Evolutionary conservation across 2,329 filamentous ascomycete species (phyloP).

Genomic region (Pseudogymnoascus sp.): DNA sequence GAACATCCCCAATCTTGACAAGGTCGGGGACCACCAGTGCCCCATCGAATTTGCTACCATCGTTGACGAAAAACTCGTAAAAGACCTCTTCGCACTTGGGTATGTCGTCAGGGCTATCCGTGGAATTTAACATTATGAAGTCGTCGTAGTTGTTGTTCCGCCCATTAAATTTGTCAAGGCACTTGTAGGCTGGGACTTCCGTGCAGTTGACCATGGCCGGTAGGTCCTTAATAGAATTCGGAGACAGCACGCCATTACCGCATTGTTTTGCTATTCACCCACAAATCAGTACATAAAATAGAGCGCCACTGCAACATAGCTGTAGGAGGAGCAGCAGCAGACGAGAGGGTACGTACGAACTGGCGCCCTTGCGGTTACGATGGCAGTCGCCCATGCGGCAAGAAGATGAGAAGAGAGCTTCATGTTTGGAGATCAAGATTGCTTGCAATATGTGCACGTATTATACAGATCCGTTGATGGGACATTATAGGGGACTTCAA

Average conservation of each 20-base stretch:
- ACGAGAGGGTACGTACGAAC: background rate
- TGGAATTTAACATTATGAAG: background rate
- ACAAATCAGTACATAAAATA: background rate
- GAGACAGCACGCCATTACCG: background rate
- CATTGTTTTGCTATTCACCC: background rate
- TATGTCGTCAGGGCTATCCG: background rate
- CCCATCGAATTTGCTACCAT: background rate
- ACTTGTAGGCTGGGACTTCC: background rate
- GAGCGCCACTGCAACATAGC: background rate
- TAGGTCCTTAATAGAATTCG: background rate
- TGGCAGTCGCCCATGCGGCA: background rate
- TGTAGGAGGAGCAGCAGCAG: background rate
- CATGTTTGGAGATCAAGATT: background rate
- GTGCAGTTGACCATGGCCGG: background rate
- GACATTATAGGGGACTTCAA: background rate
- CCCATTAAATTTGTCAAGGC: background rate
- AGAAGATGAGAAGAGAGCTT: background rate
- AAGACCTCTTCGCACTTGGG: background rate
- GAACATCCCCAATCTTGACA: background rate
- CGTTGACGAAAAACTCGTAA: background rate
- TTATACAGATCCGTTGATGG: background rate
- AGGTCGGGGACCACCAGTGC: background rate
- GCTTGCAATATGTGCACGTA: background rate
- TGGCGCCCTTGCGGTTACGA: background rate
- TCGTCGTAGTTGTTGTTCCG: background rate